Base-by-base conservation (phyloP, 306 rosid species). In the Rosa persica region DNA sequence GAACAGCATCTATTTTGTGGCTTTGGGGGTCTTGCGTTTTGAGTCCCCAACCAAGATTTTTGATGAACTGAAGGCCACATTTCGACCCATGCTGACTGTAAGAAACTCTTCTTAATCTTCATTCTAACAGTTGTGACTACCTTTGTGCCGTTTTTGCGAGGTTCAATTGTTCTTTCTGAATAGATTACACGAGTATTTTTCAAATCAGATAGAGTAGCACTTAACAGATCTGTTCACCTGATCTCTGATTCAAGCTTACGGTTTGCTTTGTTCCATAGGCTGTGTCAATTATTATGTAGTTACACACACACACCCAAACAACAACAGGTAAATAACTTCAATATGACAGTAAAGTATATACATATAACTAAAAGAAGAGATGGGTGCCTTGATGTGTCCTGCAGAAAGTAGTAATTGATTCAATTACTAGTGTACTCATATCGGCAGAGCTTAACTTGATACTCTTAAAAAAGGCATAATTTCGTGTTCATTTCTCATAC, bases 1-100 rank as follows among this genome's bases (percentile, higher is more conserved):
- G 97, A 95, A 95, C 93, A 92, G 93, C 85, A 89, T 91, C 81
- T 92, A 95, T 87, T 95, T 84, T 84, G 93, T 91, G 64, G 89
- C 73, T 79, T 77, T 95, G 89, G 98, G 98, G 36, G 73, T 92
- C 79, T 79, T 95, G 83, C 93, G 98, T 74, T 86, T 83, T 0
- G 98, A 92, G 79, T 88, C 98, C 44, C 60, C 78, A 51, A 23
- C 44, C 67, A 77, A 81, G 72, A 83, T 88, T 74, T 88, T 76
- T 76, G 78, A 83, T 48, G 98, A 95, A 89, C 83, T 92, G 55
- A 92, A 88, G 83, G 76, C 87, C 62, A 92, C 99, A 48, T 95
- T 92, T 87, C 80, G 34, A 85, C 96, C 96, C 27, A 65, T 95
- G 97, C 91, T 95, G 72, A 95, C 97, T 0, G 98, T 95, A 85